These are phyloP conservation scores for Wickerhamiella shivajii DNA, from an alignment of 805 yeast species.

Conservation along the genomic window DNA sequence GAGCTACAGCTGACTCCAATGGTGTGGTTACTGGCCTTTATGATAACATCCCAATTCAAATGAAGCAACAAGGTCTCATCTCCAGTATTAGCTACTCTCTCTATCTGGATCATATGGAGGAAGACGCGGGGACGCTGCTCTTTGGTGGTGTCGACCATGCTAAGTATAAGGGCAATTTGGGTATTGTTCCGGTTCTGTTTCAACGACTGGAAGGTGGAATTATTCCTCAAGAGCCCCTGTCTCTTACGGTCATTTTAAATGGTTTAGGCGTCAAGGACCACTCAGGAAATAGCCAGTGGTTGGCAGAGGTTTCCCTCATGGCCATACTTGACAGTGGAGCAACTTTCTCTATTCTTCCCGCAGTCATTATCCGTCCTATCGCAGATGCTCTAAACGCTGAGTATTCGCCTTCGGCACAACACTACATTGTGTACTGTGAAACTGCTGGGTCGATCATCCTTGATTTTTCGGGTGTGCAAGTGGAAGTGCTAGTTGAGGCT, in stretches of 20 bases:
- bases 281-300: too few relatives aligned
- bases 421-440: neutral
- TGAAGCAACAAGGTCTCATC: conserved; percentile 24
- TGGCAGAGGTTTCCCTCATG: conserved; percentile 1
- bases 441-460: conserved; percentile 4
- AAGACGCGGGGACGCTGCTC: conserved; percentile 21
- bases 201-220: conserved; percentile 8
- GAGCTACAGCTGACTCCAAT: too few relatives aligned
- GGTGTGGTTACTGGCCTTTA: too few relatives aligned
- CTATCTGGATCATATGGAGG: conserved; percentile 21
- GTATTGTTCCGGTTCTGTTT: conserved; percentile 22
- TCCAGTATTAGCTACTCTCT: conserved; percentile 27
- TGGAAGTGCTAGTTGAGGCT: too few relatives aligned
- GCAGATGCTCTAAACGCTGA: conserved; percentile 13
- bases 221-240: too few relatives aligned
- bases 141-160: conserved; percentile 40
- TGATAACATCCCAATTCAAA: conserved; percentile 20
- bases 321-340: conserved; percentile 44
- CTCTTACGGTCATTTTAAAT: too few relatives aligned
- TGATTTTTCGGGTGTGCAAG: conserved; percentile 15
- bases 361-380: conserved; percentile 17
- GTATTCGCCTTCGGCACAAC: conserved; percentile 16
- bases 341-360: conserved; percentile 35
- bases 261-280: too few relatives aligned
- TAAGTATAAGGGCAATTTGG: conserved; percentile 32